Base-by-base conservation (phyloP, 2,329 filamentous ascomycete species). In the Juglanconis juglandina region DNA sequence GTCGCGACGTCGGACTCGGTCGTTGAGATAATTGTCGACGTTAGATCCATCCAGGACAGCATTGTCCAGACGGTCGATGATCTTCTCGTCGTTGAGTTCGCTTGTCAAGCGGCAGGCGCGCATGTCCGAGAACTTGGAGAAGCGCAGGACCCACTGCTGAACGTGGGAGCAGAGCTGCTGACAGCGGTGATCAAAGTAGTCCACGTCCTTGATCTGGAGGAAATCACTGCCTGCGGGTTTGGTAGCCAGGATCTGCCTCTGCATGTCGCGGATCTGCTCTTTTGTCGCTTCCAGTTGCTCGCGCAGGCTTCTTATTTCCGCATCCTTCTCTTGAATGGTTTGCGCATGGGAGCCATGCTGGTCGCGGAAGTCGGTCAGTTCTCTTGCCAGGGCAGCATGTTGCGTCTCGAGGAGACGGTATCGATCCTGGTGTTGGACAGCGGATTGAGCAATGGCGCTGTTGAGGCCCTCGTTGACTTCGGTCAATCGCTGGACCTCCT, bases 61-160 rank as follows among this genome's bases (percentile, higher is more conserved):
- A 74, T 97, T 97, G 77, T 98, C 95, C 52, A 99, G 87, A 46
- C 94, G 88, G 73, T 96, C 92, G 70, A 96, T 91, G 63, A 95
- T 89, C 79, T 96, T 96, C 70, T 97, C 92, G 70, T 96, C 91
- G 60, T 89, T 88, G 70, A 99, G 86, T 71, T 97, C 91, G 63
- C 81, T 87, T 10, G 92, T 93, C 62, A 91, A 77, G 60, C 92
- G 90, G 73, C 92, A 97, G 60, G 91, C 85, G 67, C 91, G 89
- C 78, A 92, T 91, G 75, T 98, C 94, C 53, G 93, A 98, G 76
- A 96, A 95, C 73, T 98, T 98, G 68, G 93, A 97, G 80, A 99
- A 99, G 70, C 95, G 91, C 67, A 97, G 79, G 54, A 99, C 92
- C 95, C 95, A 99, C 77, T 96, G 92, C 73, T 97, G 93, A 47